These are phyloP conservation scores for Picochlorum sp. DNA, from an alignment of 139 green algal genomes.

Conservation along the genomic window DNA sequence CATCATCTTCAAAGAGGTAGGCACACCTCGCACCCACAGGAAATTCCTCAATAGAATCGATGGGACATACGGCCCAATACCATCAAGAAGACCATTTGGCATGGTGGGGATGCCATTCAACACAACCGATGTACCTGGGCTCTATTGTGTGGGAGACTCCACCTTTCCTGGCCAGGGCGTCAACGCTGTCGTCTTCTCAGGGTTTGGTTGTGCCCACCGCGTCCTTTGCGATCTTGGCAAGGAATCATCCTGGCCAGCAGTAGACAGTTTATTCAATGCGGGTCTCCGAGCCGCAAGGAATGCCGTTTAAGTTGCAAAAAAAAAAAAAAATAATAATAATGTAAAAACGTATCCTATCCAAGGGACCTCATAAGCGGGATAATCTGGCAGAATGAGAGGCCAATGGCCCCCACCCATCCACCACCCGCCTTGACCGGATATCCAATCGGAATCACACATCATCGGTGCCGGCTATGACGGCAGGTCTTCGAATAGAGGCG, in stretches of 20 bases:
- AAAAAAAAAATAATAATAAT: no score
- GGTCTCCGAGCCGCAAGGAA: slow-evolving; percentile 42
- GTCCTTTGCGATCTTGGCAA: slow-evolving; percentile 72
- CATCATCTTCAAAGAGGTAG: slow-evolving; percentile 57
- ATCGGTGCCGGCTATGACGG: not conserved
- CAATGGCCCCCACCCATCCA: no score
- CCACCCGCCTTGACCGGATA: no score
- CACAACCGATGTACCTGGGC: slow-evolving; percentile 55
- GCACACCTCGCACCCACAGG: slow-evolving; percentile 84
- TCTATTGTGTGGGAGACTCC: slow-evolving; percentile 95
- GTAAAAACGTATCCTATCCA: no score
- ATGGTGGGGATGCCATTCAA: slow-evolving; percentile 97
- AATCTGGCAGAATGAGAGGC: no score
- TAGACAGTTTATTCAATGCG: slow-evolving; percentile 58
- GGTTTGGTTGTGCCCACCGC: slow-evolving; percentile 86
- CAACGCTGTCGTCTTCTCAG: slow-evolving; percentile 91
- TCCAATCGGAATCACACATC: no score
- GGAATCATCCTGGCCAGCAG: slow-evolving; percentile 44
- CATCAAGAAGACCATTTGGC: slow-evolving; percentile 65
- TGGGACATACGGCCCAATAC: slow-evolving; percentile 92
- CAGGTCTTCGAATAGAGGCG: not conserved
- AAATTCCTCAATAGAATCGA: slow-evolving; percentile 80
- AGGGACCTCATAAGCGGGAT: no score
- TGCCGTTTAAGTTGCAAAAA: not conserved
- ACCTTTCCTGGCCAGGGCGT: slow-evolving; percentile 91